phyloP scores from a whole-genome alignment of 2,329 filamentous ascomycete genomes.

The Furcasterigmium sp. region DNA sequence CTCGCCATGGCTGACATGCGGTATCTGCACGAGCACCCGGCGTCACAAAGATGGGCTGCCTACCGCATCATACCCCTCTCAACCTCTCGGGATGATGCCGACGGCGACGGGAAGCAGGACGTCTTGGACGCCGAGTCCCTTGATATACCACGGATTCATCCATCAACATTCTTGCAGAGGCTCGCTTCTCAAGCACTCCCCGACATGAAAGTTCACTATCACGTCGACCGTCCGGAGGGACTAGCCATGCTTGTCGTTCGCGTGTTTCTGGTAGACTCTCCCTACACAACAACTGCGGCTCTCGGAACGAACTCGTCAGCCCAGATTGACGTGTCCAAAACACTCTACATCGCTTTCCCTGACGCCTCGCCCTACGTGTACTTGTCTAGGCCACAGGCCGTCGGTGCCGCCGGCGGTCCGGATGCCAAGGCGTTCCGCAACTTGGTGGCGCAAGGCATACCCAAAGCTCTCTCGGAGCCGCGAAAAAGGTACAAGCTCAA shows the following conservation, averaged over 20 bases:
- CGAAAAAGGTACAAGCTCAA: constrained; percentile 66
- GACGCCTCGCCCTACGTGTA: constrained; percentile 75
- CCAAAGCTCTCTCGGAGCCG: constrained; percentile 74
- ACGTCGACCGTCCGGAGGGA: constrained; percentile 65
- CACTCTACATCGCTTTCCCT: constrained; percentile 78
- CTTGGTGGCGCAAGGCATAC: constrained; percentile 72
- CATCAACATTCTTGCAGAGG: constrained; percentile 71
- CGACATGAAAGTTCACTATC: constrained; percentile 79
- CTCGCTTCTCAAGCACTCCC: constrained; percentile 71
- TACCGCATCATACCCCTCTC: constrained; percentile 51
- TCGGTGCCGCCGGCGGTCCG: constrained; percentile 31
- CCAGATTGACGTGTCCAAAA: constrained; percentile 60
- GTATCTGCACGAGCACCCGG: constrained; percentile 60
- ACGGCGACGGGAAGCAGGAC: constrained; percentile 28
- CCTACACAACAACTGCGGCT: constrained; percentile 58
- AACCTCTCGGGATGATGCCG: constrained; percentile 29
- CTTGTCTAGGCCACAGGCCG: constrained; percentile 46
- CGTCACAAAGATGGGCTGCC: constrained; percentile 59
- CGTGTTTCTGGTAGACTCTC: constrained; percentile 74
- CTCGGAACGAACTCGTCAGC: constrained; percentile 29
- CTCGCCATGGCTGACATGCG: constrained; percentile 65
- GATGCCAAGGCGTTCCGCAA: constrained; percentile 62
- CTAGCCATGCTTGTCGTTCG: constrained; percentile 71
- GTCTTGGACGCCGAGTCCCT: constrained; percentile 36
- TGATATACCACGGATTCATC: constrained; percentile 67